Conservation (phyloP, 2,329 filamentous ascomycete species). For the Colletotrichum sp. region DNA sequence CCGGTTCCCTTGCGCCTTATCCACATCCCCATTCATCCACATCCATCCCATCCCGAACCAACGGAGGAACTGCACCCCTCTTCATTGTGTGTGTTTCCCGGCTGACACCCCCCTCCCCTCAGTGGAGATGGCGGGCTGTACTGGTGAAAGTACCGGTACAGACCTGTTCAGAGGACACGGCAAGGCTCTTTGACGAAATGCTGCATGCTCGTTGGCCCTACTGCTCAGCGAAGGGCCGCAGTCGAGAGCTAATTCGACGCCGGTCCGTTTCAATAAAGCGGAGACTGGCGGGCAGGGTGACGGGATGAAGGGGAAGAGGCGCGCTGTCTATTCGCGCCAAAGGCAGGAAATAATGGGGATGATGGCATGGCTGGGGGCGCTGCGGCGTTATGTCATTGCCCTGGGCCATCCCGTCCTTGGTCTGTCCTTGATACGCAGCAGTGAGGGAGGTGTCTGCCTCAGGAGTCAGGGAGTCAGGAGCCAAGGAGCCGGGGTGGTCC, state of each 20-base stretch:
- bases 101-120: background rate
- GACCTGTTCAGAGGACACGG: background rate
- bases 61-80: background rate
- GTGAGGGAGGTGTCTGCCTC: background rate
- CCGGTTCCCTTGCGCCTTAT: background rate
- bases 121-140: background rate
- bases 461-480: background rate
- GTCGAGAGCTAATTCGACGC: conserved; percentile 12
- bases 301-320: background rate
- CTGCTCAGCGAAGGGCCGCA: background rate
- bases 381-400: conserved; percentile 21
- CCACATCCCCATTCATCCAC: conserved; percentile 15
- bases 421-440: background rate
- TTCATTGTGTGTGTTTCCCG: background rate
- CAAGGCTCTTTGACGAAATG: conserved; percentile 4
- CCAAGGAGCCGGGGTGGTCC: background rate
- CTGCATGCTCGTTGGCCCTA: conserved; percentile 4
- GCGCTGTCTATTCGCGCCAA: conserved; percentile 1
- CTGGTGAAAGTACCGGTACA: background rate
- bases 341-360: conserved; percentile 6
- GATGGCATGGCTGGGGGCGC: conserved; percentile 17
- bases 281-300: conserved; percentile 4
- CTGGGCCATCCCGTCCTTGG: background rate
- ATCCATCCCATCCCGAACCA: background rate
- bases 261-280: conserved; percentile 19